Base-by-base conservation (phyloP, 768 basidiomycete genomes). In the Kwoniella newhampshirensis region DNA sequence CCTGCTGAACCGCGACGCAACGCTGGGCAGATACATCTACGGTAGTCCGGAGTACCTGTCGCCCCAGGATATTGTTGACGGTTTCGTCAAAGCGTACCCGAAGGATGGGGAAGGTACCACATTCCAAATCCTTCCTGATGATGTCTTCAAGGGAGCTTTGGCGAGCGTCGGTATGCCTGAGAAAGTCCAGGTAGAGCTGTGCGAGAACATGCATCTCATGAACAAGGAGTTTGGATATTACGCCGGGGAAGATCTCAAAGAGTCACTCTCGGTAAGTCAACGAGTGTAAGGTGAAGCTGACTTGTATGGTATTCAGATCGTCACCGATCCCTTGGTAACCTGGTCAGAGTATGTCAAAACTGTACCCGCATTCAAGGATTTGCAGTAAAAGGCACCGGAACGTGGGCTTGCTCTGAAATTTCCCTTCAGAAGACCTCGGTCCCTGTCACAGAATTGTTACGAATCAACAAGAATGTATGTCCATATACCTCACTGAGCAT, bases 211-310 rank as follows among this genome's bases (percentile, higher is more conserved):
- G 60, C 15, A 20, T 3, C 51, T 66, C 13, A 27, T 65, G 18
- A 59, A 48, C 30, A 55, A 59, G 48, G 56, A 66, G 47, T 62
- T 26, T 52, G 60, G 60, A 20, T 66, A 66, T 40, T 60, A 52
- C 36, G 28, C 32, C 11, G 57, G 57, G 15, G 53, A 25, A 20
- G 50, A 47, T 40, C 37, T 66, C 35, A 35, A 37, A 15, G 46
- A 42, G 43, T 59, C 60, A 3, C 36, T 42, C 27, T 9, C 23
- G 56, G 64, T 66, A 26, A 48, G 63, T 55, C n/a, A 51, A 3
- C 15, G 12, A 23, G 12, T 41, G 12, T 4, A 20, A 44, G 32
- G 21, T 7, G 11, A 26, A 20, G 17, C n/a, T 27, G 44, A 37
- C 23, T 18, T 32, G 9, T 18, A 20, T 9, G 13, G 13, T 6